Conservation (phyloP, 768 basidiomycete species). For the Psilocybe azurescens region DNA sequence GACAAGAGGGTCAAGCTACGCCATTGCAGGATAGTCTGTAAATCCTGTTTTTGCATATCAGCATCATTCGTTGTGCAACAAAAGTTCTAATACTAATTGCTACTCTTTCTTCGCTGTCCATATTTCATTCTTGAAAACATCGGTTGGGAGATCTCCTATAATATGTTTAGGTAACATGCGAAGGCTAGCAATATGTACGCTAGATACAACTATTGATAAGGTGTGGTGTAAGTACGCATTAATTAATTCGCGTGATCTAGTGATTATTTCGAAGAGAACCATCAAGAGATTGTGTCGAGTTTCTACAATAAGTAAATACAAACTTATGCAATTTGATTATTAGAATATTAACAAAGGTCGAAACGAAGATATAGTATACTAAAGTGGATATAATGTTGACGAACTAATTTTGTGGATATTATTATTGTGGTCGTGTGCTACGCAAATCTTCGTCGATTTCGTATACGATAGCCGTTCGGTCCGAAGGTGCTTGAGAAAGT, state of each 20-base stretch:
- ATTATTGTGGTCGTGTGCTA: slow-evolving; percentile 3
- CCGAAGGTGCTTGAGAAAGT: slow-evolving; percentile 7
- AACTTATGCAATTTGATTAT: neutral
- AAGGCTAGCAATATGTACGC: neutral
- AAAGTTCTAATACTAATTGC: too few relatives aligned
- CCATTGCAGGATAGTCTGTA: slow-evolving; percentile 1
- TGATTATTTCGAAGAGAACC: neutral
- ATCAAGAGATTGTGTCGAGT: neutral
- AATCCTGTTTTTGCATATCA: neutral
- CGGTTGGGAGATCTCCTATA: neutral
- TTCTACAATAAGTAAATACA: neutral
- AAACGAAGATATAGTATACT: neutral
- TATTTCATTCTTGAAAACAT: neutral
- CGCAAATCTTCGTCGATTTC: slow-evolving; percentile 10
- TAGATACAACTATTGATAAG: neutral
- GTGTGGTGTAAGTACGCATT: neutral
- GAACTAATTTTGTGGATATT: neutral
- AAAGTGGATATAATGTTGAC: neutral
- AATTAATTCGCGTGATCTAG: neutral
- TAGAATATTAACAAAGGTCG: neutral
- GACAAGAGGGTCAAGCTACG: slow-evolving; percentile 34
- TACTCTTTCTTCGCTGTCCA: neutral
- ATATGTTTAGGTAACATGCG: neutral
- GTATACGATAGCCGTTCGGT: slow-evolving; percentile 15
- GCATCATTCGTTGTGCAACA: too few relatives aligned